Evolutionary conservation across 495 filamentous ascomycete genomes (phyloP).

Genomic region (Hypoxylon intermedium): DNA sequence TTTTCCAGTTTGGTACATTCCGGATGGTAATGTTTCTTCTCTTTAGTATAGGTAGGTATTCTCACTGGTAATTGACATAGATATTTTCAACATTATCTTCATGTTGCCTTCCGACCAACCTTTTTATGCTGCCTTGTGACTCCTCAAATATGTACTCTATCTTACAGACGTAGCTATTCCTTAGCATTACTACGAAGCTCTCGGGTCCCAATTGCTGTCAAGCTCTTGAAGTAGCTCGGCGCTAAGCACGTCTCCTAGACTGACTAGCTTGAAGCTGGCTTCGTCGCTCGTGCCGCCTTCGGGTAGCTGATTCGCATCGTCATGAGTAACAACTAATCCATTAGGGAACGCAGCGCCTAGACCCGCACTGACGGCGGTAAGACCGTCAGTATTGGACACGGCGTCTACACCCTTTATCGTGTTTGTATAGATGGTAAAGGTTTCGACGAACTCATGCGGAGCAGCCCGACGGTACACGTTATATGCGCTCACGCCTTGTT

Average conservation of each 20-base stretch:
- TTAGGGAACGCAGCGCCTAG: conserved; percentile 38
- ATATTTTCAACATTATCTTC: conserved; percentile 1
- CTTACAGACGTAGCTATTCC: neutral
- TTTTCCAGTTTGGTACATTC: neutral
- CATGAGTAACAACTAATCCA: conserved; percentile 46
- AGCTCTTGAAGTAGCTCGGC: conserved; percentile 32
- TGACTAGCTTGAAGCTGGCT: conserved; percentile 45
- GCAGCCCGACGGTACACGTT: conserved; percentile 45
- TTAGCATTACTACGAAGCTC: conserved; percentile 21
- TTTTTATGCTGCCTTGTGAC: neutral
- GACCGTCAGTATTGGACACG: conserved; percentile 49
- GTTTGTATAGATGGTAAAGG: conserved; percentile 39
- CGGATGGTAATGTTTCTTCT: conserved; percentile 26
- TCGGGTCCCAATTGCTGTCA: conserved; percentile 39
- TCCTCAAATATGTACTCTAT: neutral
- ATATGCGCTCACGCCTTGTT: conserved; percentile 47
- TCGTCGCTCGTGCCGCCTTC: conserved; percentile 39
- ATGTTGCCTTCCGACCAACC: neutral
- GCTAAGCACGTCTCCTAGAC: conserved; percentile 38
- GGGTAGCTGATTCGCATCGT: conserved; percentile 46
- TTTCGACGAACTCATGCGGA: conserved; percentile 44
- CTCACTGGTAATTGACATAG: conserved; percentile 28
- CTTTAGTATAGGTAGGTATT: conserved; percentile 34
- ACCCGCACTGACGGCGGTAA: conserved; percentile 42
- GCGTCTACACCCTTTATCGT: conserved; percentile 38